A percentile compares a stretch with the other conserved stretches of the same genome.
phyloP scores from a whole-genome alignment of 306 rosid species.

The Fragaria iinumae region DNA sequence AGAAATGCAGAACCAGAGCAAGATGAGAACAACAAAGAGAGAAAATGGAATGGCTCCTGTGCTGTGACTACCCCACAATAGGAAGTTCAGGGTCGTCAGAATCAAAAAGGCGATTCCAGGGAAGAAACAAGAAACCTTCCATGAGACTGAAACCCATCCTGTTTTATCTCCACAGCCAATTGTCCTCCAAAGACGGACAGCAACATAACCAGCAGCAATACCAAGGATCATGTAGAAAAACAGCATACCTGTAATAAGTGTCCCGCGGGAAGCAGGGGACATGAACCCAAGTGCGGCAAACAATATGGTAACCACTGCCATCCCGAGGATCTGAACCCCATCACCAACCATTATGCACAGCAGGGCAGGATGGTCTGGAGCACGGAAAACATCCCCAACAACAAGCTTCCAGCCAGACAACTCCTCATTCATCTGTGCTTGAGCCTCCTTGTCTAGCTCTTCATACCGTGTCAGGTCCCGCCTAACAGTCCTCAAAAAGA shows the following conservation, averaged over 20 bases:
- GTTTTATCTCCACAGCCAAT: slow-evolving; percentile 63
- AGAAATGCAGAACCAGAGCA: slow-evolving; percentile 97
- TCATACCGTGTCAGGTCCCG: slow-evolving; percentile 90
- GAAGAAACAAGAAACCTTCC: slow-evolving; percentile 93
- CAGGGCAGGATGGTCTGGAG: slow-evolving; percentile 69
- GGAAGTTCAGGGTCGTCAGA: slow-evolving; percentile 81
- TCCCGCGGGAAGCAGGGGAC: slow-evolving; percentile 97
- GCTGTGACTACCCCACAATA: slow-evolving; percentile 93
- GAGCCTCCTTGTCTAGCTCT: slow-evolving; percentile 98
- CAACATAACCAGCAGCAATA: slow-evolving; percentile 87
- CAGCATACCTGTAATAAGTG: slow-evolving; percentile 91
- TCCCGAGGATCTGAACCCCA: slow-evolving; percentile 94
- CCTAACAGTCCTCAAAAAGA: slow-evolving; percentile 89
- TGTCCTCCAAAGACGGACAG: slow-evolving; percentile 94
- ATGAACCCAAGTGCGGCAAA: slow-evolving; percentile 98
- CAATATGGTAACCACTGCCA: slow-evolving; percentile 93
- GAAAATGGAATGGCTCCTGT: slow-evolving; percentile 97
- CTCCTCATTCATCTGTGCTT: slow-evolving; percentile 98
- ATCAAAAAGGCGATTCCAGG: slow-evolving; percentile 87
- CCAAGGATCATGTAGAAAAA: slow-evolving; percentile 92
- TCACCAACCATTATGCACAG: slow-evolving; percentile 89
- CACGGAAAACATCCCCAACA: slow-evolving; percentile 95
- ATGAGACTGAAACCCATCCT: slow-evolving; percentile 84
- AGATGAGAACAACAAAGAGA: slow-evolving; percentile 61
- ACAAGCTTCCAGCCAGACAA: slow-evolving; percentile 99